Base-by-base conservation (phyloP, 2,329 filamentous ascomycete genomes). In the Microdochium paspali region DNA sequence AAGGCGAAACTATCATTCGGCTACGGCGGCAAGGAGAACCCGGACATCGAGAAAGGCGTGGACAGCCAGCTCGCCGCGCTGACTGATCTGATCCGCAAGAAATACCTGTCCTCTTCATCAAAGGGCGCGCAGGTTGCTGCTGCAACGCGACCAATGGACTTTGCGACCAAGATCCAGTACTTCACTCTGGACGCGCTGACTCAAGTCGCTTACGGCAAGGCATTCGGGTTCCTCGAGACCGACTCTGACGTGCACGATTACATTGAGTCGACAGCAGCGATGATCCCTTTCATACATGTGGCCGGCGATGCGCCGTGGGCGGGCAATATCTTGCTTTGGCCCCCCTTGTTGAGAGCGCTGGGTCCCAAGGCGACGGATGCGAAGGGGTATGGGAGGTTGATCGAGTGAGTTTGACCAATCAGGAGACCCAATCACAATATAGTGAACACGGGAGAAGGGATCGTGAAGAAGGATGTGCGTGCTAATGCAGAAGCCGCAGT, bases 241-340 rank as follows among this genome's bases (percentile, higher is more conserved):
- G 67, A 76, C 52, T 54, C 63, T 7, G 72, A 77, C 50, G 59
- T 68, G 0, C 67, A 69, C 47, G 64, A 62, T 21, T 74, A 73
- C 53, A 62, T 74, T 24, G 56, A 57, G 24, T 64, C 65, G 24
- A 54, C 69, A 1, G 57, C 63, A 30, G 55, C 60, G 24, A 59
- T 64, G 40, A 56, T 71, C 4, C 67, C 68, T 0, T 58, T 60
- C 13, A 60, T 71, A 48, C 64, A 66, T 24, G 52, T 66, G 24
- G 62, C 65, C 31, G 62, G 62, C 32, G 65, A 69, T 24, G 62
- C 71, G 47, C 71, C 70, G 1, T 62, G 64, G 49, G 47, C 75
- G 1, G 65, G 65, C 9, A 63, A 60, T 7, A 52, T 74, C 7
- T 53, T 71, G 7, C 53, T 52, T 15, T 56, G 48, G 6, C 35